Evolutionary conservation across 1,284 basidiomycete genomes (phyloP).

Genomic region (Ustanciosporium gigantosporum): DNA sequence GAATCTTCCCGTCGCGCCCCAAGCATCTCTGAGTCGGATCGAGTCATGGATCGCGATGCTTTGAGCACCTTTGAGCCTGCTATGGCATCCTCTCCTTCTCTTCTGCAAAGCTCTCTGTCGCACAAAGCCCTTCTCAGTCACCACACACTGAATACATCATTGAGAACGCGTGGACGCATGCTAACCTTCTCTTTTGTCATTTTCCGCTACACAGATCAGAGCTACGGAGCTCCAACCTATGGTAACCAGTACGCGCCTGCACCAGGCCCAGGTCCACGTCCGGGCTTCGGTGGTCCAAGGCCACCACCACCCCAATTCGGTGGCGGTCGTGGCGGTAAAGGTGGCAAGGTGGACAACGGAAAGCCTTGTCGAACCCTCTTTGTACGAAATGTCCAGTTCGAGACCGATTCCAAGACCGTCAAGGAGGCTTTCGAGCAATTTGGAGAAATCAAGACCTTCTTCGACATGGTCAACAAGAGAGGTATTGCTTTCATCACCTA

Average conservation of each 20-base stretch:
- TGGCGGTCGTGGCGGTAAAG: conserved; percentile 7
- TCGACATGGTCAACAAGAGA: conserved; percentile 86
- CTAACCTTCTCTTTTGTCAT: not conserved
- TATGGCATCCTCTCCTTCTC: too few relatives aligned
- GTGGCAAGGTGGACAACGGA: conserved; percentile 67
- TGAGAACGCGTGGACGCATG: too few relatives aligned
- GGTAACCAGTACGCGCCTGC: too few relatives aligned
- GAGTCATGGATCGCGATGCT: too few relatives aligned
- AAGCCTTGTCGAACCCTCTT: conserved; percentile 92
- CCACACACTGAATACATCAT: too few relatives aligned
- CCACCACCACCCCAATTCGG: not conserved
- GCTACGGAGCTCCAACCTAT: not conserved
- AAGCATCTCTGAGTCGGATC: too few relatives aligned
- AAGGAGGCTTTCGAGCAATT: conserved; percentile 85
- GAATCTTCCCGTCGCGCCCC: too few relatives aligned
- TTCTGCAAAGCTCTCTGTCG: too few relatives aligned
- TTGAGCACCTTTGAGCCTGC: too few relatives aligned
- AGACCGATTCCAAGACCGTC: conserved; percentile 37
- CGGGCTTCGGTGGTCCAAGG: conserved; percentile 10
- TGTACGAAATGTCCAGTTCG: conserved; percentile 74
- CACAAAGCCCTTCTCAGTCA: too few relatives aligned
- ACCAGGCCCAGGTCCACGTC: conserved; percentile 14
- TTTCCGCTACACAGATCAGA: not conserved
- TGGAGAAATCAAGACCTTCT: conserved; percentile 94
- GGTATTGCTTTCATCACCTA: conserved; percentile 98